Evolutionary conservation across 2,329 filamentous ascomycete species (phyloP).

Genomic region (Grosmannia clavigera): DNA sequence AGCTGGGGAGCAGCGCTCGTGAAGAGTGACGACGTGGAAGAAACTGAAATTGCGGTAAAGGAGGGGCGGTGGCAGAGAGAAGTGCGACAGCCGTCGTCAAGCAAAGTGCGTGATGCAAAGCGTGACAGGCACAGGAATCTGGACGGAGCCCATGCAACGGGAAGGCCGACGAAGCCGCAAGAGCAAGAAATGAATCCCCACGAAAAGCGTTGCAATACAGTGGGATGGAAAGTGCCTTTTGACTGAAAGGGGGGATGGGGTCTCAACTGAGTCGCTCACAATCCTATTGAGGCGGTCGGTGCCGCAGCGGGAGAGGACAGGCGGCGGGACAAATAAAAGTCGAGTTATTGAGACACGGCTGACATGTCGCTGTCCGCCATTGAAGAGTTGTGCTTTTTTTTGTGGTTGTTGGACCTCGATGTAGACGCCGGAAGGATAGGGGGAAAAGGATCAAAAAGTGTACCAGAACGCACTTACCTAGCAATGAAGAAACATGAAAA

Average conservation of each 20-base stretch:
- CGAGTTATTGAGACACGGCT: not conserved
- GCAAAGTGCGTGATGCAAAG: not conserved
- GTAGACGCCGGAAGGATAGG: not conserved
- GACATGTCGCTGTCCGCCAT: not conserved
- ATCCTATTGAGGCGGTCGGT: slow-evolving; percentile 2
- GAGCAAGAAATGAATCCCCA: no score
- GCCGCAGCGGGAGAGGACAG: slow-evolving; percentile 3
- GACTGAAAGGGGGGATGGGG: not conserved
- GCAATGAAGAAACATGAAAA: slow-evolving; percentile 2
- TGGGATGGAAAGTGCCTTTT: not conserved
- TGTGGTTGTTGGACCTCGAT: not conserved
- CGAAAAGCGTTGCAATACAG: no score
- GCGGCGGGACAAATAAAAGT: not conserved
- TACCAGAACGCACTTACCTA: not conserved
- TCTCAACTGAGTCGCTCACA: not conserved
- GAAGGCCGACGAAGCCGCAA: no score
- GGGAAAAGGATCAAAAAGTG: slow-evolving; percentile 2
- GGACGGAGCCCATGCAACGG: not conserved
- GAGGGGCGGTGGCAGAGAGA: not conserved
- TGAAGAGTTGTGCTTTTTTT: not conserved
- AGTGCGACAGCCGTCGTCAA: not conserved
- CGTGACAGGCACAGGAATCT: not conserved
- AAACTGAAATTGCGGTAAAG: not conserved
- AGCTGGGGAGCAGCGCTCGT: not conserved
- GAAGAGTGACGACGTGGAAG: not conserved